Percentiles rank a stretch among this genome's conserved stretches.
These are phyloP conservation scores for Diaporthe velutina DNA, from an alignment of 2,329 filamentous ascomycete species.

Conservation along the genomic window DNA sequence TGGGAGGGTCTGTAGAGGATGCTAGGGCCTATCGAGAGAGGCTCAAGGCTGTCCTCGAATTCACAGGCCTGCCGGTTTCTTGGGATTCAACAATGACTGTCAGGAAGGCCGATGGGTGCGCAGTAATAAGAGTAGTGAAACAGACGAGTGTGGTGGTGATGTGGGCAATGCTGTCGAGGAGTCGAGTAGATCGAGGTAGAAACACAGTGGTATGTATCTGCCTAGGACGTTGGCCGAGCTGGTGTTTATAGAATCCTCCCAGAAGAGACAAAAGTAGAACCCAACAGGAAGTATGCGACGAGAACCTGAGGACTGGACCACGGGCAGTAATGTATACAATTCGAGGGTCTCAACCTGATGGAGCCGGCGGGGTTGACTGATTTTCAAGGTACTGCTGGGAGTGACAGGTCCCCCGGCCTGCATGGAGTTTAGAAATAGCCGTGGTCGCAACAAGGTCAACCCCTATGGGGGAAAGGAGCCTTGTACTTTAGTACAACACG, in stretches of 20 bases:
- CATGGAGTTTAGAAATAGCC: constrained; percentile 56
- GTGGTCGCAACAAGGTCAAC: constrained; percentile 55
- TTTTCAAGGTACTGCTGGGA: constrained; percentile 53
- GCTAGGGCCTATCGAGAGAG: neutral
- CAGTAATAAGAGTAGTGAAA: constrained; percentile 13
- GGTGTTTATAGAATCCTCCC: constrained; percentile 30
- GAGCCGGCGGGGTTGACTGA: constrained; percentile 56
- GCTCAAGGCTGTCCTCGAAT: neutral
- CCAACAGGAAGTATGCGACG: neutral
- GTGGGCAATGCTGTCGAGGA: neutral
- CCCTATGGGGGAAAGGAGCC: constrained; percentile 49
- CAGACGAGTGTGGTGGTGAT: constrained; percentile 28
- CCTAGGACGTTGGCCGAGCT: constrained; percentile 21
- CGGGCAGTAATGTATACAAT: constrained; percentile 38
- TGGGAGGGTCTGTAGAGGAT: constrained; percentile 12
- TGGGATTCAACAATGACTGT: constrained; percentile 1
- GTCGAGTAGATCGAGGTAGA: neutral
- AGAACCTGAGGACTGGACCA: constrained; percentile 30
- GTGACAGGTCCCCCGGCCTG: constrained; percentile 55
- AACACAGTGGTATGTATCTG: constrained; percentile 1
- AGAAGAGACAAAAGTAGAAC: constrained; percentile 28
- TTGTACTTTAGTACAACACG: constrained; percentile 59
- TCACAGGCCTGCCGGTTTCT: constrained; percentile 16
- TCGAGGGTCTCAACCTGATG: constrained; percentile 51
- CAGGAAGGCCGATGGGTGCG: neutral